phyloP scores from a whole-genome alignment of 2,329 filamentous ascomycete genomes.

The Emericellopsis cladophorae region DNA sequence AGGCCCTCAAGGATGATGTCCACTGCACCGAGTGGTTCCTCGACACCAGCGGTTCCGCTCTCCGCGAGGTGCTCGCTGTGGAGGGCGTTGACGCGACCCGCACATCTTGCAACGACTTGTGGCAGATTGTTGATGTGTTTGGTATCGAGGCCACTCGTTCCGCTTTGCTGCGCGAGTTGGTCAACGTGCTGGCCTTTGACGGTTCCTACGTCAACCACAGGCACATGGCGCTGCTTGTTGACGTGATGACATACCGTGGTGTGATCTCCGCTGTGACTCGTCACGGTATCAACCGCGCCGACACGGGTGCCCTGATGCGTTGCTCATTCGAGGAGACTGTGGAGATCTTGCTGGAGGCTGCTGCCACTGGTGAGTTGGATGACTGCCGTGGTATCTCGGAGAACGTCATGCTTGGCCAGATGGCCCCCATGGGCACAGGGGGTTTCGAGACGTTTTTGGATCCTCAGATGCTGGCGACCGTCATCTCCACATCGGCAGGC shows the following conservation, averaged over 20 bases:
- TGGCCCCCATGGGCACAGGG: conserved; percentile 93
- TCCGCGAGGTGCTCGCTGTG: conserved; percentile 73
- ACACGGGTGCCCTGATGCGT: conserved; percentile 96
- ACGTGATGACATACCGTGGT: conserved; percentile 95
- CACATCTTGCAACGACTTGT: conserved; percentile 91
- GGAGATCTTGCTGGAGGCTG: conserved; percentile 92
- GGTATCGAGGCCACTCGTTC: conserved; percentile 91
- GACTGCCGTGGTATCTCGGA: conserved; percentile 97
- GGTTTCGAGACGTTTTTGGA: conserved; percentile 92
- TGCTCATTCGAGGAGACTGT: conserved; percentile 99
- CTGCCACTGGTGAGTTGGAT: conserved; percentile 86
- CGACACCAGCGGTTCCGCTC: conserved; percentile 81
- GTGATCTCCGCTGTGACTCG: conserved; percentile 92
- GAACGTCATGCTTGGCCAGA: conserved; percentile 95
- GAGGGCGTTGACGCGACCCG: conserved; percentile 77
- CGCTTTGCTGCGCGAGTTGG: conserved; percentile 78
- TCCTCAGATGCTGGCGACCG: conserved; percentile 88
- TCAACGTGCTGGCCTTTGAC: conserved; percentile 89
- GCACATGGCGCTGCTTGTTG: conserved; percentile 85
- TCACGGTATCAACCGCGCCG: conserved; percentile 95
- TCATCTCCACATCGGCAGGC: conserved; percentile 82
- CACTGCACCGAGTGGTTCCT: conserved; percentile 88
- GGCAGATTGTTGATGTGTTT: conserved; percentile 87
- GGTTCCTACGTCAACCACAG: conserved; percentile 99
- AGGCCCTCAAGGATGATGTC: conserved; percentile 60